phyloP scores from a whole-genome alignment of 805 yeast species.

The Wickerhamiella hasegawae region DNA sequence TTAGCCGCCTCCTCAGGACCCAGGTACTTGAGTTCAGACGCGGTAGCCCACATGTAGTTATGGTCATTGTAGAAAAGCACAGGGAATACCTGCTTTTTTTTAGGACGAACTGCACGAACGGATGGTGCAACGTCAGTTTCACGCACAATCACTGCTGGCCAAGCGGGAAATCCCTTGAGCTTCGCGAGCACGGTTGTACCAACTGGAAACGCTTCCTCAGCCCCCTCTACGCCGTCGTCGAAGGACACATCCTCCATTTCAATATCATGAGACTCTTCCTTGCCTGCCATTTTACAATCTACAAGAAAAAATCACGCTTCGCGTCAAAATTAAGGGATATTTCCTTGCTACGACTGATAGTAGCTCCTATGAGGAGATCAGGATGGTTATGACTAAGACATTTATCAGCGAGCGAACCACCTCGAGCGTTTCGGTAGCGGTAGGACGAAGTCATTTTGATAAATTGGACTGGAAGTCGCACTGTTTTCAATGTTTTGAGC shows the following conservation, averaged over 20 bases:
- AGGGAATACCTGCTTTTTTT: constrained; percentile 24
- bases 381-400: background rate
- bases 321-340: too few species aligned
- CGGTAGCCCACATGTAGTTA: constrained; percentile 48
- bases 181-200: constrained; percentile 51
- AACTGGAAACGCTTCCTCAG: constrained; percentile 49
- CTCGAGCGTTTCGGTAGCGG: too few species aligned
- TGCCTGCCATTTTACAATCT: too few species aligned
- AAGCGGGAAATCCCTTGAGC: constrained; percentile 68
- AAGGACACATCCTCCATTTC: background rate
- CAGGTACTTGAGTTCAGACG: constrained; percentile 11
- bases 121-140: constrained; percentile 41
- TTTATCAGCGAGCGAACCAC: too few species aligned
- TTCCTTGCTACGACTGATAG: background rate
- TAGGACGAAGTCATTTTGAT: too few species aligned
- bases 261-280: too few species aligned
- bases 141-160: constrained; percentile 73
- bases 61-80: constrained; percentile 57
- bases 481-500: too few species aligned
- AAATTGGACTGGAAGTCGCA: too few species aligned
- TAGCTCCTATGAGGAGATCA: background rate
- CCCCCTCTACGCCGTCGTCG: background rate
- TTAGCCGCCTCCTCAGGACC: constrained; percentile 10
- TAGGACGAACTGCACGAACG: constrained; percentile 36
- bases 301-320: too few species aligned